Base-by-base conservation (phyloP, 305 asterid genomes). In the Rubia balearica region DNA sequence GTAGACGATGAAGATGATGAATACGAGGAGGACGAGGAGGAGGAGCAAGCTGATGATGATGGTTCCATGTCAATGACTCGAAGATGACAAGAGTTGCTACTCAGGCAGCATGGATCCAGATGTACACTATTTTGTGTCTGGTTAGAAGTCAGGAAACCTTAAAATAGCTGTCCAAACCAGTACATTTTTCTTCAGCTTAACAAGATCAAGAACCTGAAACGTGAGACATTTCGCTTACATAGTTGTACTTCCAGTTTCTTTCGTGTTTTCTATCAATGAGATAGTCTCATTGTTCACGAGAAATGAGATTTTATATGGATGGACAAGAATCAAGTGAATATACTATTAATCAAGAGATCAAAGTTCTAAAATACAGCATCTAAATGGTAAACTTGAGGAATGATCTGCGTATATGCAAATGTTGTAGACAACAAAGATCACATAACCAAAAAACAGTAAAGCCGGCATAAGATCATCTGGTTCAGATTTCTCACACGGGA, bases 1-100 rank as follows among this genome's bases (percentile, higher is more conserved):
- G 83, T 81, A 5, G 94, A 81, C 72, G 86, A 85, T 67, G 90
- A 85, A 10, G 89, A 85, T 67, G 95, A 91, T 38, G 92, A 84
- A 46, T 96, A 86, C 38, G 90, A 86, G 42, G 91, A 82, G 55
- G 90, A 81, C 51, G 93, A 86, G 5, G 96, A 86, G 73, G 96
- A 88, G 10, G 88, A 85, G 56, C 78, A 61, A 65, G 59, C 76
- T 3, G 72, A 43, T 11, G 72, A 66, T 65, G 72, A 66, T 57
- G 46, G 69, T 60, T 74, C 64, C 42, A 38, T 60, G 73, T 8
- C 70, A 48, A 61, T 41, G 68, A 51, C 62, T 51, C 62, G 57
- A 74, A 41, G 43, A 27, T 45, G 43, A 46, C 53, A 51, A 8
- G 6, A 8, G 5, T 51, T 17, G 17, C 65, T 41, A 22, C 57